Percentiles rank a stretch among this genome's conserved stretches.
Conservation (phyloP, 371 early-diverging fungal species). For the Choanephora cucurbitarum region DNA sequence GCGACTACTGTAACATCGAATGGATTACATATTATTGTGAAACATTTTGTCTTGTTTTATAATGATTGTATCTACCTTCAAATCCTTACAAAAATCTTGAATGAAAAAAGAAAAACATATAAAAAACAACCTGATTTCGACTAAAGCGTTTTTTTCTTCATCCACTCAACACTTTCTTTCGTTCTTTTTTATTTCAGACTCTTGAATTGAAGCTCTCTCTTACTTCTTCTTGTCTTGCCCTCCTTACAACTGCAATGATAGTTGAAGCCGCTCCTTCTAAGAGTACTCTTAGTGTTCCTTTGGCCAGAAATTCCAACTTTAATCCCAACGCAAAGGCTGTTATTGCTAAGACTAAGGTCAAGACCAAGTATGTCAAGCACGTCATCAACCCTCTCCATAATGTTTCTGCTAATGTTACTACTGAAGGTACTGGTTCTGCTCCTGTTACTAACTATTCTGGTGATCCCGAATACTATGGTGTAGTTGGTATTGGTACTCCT, state of each 20-base stretch:
- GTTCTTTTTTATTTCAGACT: conserved; percentile 1
- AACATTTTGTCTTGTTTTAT: too few species aligned
- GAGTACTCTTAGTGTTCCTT: conserved; percentile 9
- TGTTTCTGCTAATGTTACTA: not conserved
- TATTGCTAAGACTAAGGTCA: conserved; percentile 13
- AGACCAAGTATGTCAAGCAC: conserved; percentile 15
- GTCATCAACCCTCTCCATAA: not conserved
- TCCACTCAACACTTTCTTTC: not conserved
- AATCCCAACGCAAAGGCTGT: conserved; percentile 15
- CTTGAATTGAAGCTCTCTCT: conserved; percentile 3
- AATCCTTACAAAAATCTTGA: too few species aligned
- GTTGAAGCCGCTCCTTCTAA: conserved; percentile 6
- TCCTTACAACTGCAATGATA: conserved; percentile 6
- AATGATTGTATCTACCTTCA: too few species aligned
- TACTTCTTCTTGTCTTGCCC: conserved; percentile 4
- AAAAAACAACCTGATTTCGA: too few species aligned
- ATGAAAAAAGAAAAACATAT: too few species aligned
- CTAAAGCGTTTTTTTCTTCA: not conserved
- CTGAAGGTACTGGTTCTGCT: conserved; percentile 3
- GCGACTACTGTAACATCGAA: too few species aligned
- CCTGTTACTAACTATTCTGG: conserved; percentile 38
- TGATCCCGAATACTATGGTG: conserved; percentile 23
- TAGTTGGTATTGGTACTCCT: conserved; percentile 63
- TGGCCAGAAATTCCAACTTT: conserved; percentile 16
- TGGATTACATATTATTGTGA: too few species aligned